These are phyloP conservation scores for Aspergillus fumigatiaffinis DNA, from an alignment of 2,329 filamentous ascomycete species.

Conservation along the genomic window DNA sequence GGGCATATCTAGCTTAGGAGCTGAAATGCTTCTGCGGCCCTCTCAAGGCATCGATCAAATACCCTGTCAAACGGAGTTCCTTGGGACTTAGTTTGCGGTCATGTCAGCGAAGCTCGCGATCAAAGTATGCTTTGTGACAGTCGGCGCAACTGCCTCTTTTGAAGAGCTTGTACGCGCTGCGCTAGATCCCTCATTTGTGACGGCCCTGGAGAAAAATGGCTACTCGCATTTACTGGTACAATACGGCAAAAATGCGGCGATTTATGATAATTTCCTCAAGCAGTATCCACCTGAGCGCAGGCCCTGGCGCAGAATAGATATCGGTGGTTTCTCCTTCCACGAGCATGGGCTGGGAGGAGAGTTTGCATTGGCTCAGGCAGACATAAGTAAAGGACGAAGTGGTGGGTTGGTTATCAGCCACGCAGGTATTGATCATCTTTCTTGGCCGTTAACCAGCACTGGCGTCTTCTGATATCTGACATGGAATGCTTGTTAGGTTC, in stretches of 20 bases:
- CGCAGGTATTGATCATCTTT: conserved; percentile 60
- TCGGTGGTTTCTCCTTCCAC: conserved; percentile 66
- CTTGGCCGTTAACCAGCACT: not conserved
- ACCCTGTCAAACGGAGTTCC: not conserved
- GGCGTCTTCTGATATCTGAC: not conserved
- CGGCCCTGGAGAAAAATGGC: conserved; percentile 52
- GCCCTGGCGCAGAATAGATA: conserved; percentile 41
- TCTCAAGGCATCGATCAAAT: not conserved
- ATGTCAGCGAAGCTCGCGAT: conserved; percentile 10
- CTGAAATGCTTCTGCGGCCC: not conserved
- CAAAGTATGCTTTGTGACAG: conserved; percentile 73
- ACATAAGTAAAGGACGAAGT: conserved; percentile 30
- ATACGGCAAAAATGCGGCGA: conserved; percentile 64
- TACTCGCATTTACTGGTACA: conserved; percentile 76
- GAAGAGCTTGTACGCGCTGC: conserved; percentile 64
- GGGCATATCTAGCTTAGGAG: not conserved
- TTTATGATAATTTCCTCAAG: conserved; percentile 46
- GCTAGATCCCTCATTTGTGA: conserved; percentile 60
- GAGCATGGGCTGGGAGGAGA: conserved; percentile 54
- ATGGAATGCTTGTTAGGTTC: conserved; percentile 57
- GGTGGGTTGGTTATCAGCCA: conserved; percentile 82
- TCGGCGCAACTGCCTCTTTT: conserved; percentile 89
- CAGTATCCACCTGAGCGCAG: conserved; percentile 21
- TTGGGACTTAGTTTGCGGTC: conserved; percentile 1
- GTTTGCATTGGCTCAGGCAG: conserved; percentile 53